These are phyloP conservation scores for Citrus trifoliata DNA, from an alignment of 345 rosid species.

Conservation along the genomic window DNA sequence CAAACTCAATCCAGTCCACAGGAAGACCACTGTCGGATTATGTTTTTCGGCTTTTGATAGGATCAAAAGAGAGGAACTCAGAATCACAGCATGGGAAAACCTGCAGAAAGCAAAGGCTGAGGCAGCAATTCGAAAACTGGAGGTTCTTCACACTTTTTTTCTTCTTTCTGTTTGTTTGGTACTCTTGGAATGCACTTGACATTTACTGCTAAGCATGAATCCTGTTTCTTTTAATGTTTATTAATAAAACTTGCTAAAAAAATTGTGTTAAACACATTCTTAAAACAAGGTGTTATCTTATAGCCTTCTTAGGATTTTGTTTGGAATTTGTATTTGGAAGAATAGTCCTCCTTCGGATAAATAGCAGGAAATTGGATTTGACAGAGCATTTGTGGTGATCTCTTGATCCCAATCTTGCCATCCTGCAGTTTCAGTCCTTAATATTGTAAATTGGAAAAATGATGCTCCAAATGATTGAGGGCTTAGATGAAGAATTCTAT, in stretches of 20 bases:
- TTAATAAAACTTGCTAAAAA: neutral
- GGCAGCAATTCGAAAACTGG: constrained; percentile 88
- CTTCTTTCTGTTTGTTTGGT: constrained; percentile 1
- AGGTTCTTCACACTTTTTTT: constrained; percentile 49
- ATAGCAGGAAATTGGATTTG: neutral
- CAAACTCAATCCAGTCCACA: neutral
- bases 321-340: neutral
- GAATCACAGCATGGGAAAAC: constrained; percentile 94
- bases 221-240: neutral
- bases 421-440: neutral
- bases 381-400: neutral
- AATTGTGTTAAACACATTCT: neutral
- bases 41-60: constrained; percentile 31
- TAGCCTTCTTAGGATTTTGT: neutral
- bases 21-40: neutral
- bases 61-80: constrained; percentile 78
- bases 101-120: constrained; percentile 99
- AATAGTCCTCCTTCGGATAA: neutral
- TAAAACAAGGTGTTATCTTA: neutral
- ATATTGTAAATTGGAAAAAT: neutral
- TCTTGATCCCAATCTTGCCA: neutral
- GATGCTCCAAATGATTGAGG: neutral
- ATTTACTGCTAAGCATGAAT: neutral
- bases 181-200: neutral
- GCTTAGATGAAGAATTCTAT: neutral